Percentiles rank a stretch among this genome's conserved stretches.
Evolutionary conservation across 2,329 filamentous ascomycete genomes (phyloP).

Genomic region (Xylariaceae sp.): DNA sequence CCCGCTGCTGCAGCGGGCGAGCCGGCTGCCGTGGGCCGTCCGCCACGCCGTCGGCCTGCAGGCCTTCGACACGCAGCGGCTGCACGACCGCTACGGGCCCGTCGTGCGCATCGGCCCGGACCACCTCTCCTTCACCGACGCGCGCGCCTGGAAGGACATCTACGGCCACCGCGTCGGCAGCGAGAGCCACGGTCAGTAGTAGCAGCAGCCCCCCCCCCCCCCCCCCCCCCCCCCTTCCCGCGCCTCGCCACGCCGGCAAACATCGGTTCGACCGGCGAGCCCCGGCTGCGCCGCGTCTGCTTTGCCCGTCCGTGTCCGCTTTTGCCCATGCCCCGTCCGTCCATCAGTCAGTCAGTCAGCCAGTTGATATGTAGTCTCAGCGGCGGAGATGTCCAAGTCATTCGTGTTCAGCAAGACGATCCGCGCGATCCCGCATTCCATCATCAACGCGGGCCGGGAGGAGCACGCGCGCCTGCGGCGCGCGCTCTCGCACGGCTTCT

Average conservation of each 20-base stretch:
- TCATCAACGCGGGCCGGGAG: constrained; percentile 23
- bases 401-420: constrained; percentile 9
- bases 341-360: too few relatives aligned
- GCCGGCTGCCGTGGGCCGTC: constrained; percentile 17
- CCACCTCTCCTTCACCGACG: constrained; percentile 24
- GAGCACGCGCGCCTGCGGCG: constrained; percentile 22
- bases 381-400: constrained; percentile 19
- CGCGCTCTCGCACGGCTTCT: constrained; percentile 24
- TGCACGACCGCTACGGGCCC: constrained; percentile 16
- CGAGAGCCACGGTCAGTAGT: constrained; percentile 9
- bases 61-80: constrained; percentile 15
- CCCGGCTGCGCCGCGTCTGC: too few relatives aligned
- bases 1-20: constrained; percentile 15
- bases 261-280: too few relatives aligned
- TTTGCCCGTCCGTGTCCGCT: too few relatives aligned
- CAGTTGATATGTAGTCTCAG: constrained; percentile 3
- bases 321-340: neutral
- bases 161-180: constrained; percentile 23
- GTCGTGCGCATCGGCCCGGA: constrained; percentile 16
- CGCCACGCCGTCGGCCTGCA: constrained; percentile 14
- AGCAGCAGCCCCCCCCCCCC: too few relatives aligned
- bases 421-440: constrained; percentile 14
- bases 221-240: too few relatives aligned
- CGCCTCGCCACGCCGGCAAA: too few relatives aligned
- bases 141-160: constrained; percentile 25